Evolutionary conservation across 2,329 filamentous ascomycete genomes (phyloP), one percentile per base, ranked within the genome.

Genomic region (Atkinsonella hypoxylon): DNA sequence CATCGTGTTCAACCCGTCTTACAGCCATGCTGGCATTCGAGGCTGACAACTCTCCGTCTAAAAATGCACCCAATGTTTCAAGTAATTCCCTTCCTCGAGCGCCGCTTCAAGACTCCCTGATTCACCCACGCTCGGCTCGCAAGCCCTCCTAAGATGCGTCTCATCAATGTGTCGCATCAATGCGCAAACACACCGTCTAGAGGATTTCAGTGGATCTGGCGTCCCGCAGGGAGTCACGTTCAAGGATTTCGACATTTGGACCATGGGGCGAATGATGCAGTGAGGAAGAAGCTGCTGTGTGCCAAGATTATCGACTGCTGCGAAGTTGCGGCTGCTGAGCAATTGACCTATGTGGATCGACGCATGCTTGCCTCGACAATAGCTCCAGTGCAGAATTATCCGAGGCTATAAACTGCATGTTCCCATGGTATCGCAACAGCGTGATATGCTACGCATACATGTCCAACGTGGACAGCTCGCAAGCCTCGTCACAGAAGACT

Each of bases 321-420:
- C 3, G 31, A 55, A 22, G 54, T 52, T 12, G 55, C 56, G 5
- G 22, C 10, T 5, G 45, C 32, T 8, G 51, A 55, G 17, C 41
- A 49, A 8, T 44, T 56, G 6, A 10, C 26, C 13, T 41, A 39
- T 54, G 42, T 58, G 55, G 56, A 47, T 56, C 7, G 55, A 57
- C 42, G 57, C 54, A 7, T 55, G 51, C 42, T 26, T 58, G 56
- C 48, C 57, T 58, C 36, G 49, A 58, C 47, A 56, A 56, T 36
- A 26, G 42, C 22, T 53, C 48, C 51, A 55, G n/a, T 12, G 30
- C 43, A n/a, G 22, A 45, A 20, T 20, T 45, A 2, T 30, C 20
- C 43, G 43, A 45, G 22, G 2, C 43, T 22, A 45, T 30, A n/a
- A 45, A 45, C 36, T 55, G 49, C 47, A 57, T 55, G 56, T 58